Evolutionary conservation across 352 stramenopile genomes (phyloP), one percentile per base, ranked within the genome.

Genomic region (Hyaloperonospora brassicae): DNA sequence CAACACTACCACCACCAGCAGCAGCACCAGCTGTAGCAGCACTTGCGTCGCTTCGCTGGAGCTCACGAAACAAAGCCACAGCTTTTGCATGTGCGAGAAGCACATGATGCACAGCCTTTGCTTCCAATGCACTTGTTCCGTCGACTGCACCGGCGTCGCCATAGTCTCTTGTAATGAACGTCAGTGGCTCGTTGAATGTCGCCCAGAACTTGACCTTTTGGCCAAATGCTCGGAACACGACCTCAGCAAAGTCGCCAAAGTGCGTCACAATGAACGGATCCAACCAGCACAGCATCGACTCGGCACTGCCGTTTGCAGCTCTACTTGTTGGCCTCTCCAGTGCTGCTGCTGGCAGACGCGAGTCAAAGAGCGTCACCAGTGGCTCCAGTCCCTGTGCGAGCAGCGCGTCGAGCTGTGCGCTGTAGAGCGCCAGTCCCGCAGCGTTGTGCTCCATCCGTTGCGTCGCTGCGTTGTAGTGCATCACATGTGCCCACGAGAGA

Each of bases 131-230:
- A 17, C 17, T 17, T 17, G 17, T 17, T 17, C 17, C 17, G 17
- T 17, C 17, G 17, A 0, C 17, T 17, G 17, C 17, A 17, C 17
- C 17, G 17, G 17, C 2, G 62, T 79, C 84, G 47, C 83, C 79
- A 64, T 98, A 98, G 17, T 83, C 93, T 30, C 84, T 64, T 22
- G 86, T 84, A 17, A 80, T 77, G 35, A 97, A 85, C 8, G 75
- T 91, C 72, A 86, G 92, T 12, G 89, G 76, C 67, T 98, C 95
- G 58, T 98, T 98, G 53, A 98, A 90, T 2, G 94, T 98, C 12
- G 96, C 85, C 94, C 94, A 98, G 52, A 83, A 84, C 57, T 93
- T 86, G 13, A 98, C 86, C 47, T 94, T 86, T 52, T 79, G 62
- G 42, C 93, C 94, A 73, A 96, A 98, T 39, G 85, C 74, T 12